Conservation (phyloP, 805 yeast species). For the Ogataea saltuana region DNA sequence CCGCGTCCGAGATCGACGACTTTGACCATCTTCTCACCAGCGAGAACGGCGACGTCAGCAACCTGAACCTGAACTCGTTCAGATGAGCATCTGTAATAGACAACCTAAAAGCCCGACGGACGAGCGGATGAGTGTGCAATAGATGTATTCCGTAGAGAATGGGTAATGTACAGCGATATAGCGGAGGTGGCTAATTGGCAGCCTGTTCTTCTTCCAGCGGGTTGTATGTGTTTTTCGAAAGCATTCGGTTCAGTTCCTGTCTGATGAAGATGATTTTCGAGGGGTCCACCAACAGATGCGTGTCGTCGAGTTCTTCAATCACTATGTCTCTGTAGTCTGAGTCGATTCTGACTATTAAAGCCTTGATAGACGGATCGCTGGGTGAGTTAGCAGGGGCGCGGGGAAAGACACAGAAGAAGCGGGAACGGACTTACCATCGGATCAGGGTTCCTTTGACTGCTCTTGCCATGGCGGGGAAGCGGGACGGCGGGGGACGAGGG, state of each 20-base stretch:
- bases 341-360: slow-evolving; percentile 82
- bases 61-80: slow-evolving; percentile 20
- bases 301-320: slow-evolving; percentile 84
- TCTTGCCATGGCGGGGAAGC: too few species aligned
- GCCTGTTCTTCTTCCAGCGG: slow-evolving; percentile 54
- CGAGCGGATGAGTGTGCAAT: neutral
- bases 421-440: slow-evolving; percentile 45
- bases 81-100: slow-evolving; percentile 3
- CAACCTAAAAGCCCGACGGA: too few species aligned
- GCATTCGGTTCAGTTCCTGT: slow-evolving; percentile 67
- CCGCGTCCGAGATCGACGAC: slow-evolving; percentile 16
- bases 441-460: slow-evolving; percentile 57
- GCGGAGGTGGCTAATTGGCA: too few species aligned
- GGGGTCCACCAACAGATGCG: slow-evolving; percentile 81
- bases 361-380: slow-evolving; percentile 90
- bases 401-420: too few species aligned
- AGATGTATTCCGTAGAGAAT: too few species aligned
- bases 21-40: slow-evolving; percentile 13
- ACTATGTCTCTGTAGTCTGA: slow-evolving; percentile 68
- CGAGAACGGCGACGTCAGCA: slow-evolving; percentile 30
- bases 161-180: too few species aligned
- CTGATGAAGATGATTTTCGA: slow-evolving; percentile 76
- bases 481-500: too few species aligned
- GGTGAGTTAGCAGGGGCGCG: neutral
- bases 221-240: slow-evolving; percentile 82